Evolutionary conservation across 2,329 filamentous ascomycete genomes (phyloP), one percentile per base, ranked within the genome.

Genomic region (Pseudopyricularia javanii): DNA sequence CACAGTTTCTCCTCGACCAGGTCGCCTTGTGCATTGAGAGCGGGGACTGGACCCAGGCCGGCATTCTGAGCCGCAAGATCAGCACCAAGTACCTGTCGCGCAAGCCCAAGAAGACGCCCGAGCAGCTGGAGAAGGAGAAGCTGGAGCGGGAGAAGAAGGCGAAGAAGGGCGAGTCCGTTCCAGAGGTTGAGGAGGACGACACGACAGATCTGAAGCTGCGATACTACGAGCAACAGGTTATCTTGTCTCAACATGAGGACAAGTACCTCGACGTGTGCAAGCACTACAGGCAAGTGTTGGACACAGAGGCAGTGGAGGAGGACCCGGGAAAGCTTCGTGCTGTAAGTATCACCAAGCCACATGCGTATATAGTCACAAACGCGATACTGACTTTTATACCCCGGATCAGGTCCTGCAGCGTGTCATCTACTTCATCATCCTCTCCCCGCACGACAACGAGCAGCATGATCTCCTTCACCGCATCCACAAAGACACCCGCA

Each of bases 201-300:
- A 91, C 94, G 50, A 97, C 93, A 49, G 93, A 97, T 66, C 74
- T 98, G 60, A 98, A 98, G 78, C 78, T 98, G 60, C 83, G 82
- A 59, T 98, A 90, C 73, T 98, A 96, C 71, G 91, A 96, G 72
- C 93, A 97, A 68, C 93, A 98, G 72, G 95, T 98, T 64, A 86
- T 83, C 48, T 76, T 98, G 52, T 88, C 93, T 54, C 97, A 96
- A 78, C 91, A 98, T 63, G 93, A 98, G 59, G 83, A 90, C 73
- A 96, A 95, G 70, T 98, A 98, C 64, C 82, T 98, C 33, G 91
- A 97, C 58, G 91, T 85, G 33, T 98, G 93, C 83, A 98, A 98
- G 73, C 83, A 98, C 72, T 98, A 97, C 74, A 80, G 93, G 66
- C 91, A 97, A 67, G 91, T 98, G 4, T 73, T 98, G 56, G 91